phyloP scores from a whole-genome alignment of 2,329 filamentous ascomycete species.

The Diaporthe capsici region DNA sequence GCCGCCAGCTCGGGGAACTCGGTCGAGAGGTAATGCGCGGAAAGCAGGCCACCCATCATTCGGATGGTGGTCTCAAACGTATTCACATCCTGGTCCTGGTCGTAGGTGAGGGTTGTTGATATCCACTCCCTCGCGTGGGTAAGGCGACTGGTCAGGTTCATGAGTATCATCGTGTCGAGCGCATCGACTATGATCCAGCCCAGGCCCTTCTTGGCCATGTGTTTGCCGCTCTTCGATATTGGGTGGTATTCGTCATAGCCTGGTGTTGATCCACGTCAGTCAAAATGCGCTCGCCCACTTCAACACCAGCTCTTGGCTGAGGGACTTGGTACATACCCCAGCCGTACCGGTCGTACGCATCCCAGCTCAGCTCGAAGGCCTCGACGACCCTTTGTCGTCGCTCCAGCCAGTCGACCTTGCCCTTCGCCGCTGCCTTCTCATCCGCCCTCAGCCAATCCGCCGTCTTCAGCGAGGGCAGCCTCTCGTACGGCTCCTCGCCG shows the following conservation, averaged over 20 bases:
- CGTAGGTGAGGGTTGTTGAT: slow-evolving; percentile 82
- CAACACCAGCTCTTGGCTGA: neutral
- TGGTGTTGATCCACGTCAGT: slow-evolving; percentile 54
- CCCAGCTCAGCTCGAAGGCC: slow-evolving; percentile 92
- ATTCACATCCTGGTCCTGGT: slow-evolving; percentile 95
- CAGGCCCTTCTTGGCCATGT: slow-evolving; percentile 91
- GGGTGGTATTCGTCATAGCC: slow-evolving; percentile 91
- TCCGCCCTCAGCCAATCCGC: slow-evolving; percentile 73
- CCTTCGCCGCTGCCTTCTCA: slow-evolving; percentile 53
- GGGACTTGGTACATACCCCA: slow-evolving; percentile 78
- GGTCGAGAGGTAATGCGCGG: slow-evolving; percentile 94
- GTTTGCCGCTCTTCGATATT: slow-evolving; percentile 80
- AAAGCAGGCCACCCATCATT: slow-evolving; percentile 93
- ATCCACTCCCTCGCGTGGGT: slow-evolving; percentile 92
- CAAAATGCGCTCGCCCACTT: neutral
- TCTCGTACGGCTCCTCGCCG: slow-evolving; percentile 52
- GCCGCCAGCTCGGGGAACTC: slow-evolving; percentile 85
- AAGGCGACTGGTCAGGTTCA: slow-evolving; percentile 93
- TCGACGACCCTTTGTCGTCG: slow-evolving; percentile 87
- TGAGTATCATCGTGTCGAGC: slow-evolving; percentile 96
- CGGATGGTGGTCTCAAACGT: slow-evolving; percentile 98
- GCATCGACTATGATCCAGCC: slow-evolving; percentile 99
- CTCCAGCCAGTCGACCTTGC: slow-evolving; percentile 78
- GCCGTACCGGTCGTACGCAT: slow-evolving; percentile 90
- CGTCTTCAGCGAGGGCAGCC: slow-evolving; percentile 52